phyloP scores from a whole-genome alignment of 371 early-diverging fungal species.

The Lichtheimia hyalospora region DNA sequence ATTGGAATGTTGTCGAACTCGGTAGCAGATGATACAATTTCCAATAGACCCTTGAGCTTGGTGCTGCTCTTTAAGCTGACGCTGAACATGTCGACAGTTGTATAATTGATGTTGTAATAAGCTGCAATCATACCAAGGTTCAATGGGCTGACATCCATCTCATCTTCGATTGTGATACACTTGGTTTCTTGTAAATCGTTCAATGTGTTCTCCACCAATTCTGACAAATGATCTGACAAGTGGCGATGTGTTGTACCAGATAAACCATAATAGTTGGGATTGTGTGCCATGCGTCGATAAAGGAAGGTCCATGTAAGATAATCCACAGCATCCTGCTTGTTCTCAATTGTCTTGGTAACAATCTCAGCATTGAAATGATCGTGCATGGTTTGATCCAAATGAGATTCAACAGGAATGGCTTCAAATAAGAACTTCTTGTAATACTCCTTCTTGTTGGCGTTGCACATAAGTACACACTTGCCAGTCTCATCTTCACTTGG shows the following conservation, averaged over 20 bases:
- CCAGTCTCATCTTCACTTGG: constrained; percentile 72
- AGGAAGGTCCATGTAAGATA: constrained; percentile 97
- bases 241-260: constrained; percentile 86
- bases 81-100: constrained; percentile 91
- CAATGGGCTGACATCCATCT: constrained; percentile 80
- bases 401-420: constrained; percentile 93
- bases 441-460: constrained; percentile 89
- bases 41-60: constrained; percentile 87
- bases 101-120: constrained; percentile 93
- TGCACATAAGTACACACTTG: constrained; percentile 91
- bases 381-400: constrained; percentile 85
- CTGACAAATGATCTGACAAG: constrained; percentile 90
- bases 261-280: constrained; percentile 96
- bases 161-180: constrained; percentile 87
- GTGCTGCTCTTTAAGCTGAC: constrained; percentile 84
- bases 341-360: constrained; percentile 90
- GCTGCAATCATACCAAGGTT: constrained; percentile 98
- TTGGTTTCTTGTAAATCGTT: constrained; percentile 83
- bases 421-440: constrained; percentile 97
- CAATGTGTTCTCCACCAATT: constrained; percentile 90
- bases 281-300: constrained; percentile 92
- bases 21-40: constrained; percentile 88
- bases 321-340: constrained; percentile 98
- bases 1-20: constrained; percentile 92
- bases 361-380: constrained; percentile 97